These are phyloP conservation scores for Verticillium tricorpus DNA, from an alignment of 2,329 filamentous ascomycete genomes.

Conservation along the genomic window DNA sequence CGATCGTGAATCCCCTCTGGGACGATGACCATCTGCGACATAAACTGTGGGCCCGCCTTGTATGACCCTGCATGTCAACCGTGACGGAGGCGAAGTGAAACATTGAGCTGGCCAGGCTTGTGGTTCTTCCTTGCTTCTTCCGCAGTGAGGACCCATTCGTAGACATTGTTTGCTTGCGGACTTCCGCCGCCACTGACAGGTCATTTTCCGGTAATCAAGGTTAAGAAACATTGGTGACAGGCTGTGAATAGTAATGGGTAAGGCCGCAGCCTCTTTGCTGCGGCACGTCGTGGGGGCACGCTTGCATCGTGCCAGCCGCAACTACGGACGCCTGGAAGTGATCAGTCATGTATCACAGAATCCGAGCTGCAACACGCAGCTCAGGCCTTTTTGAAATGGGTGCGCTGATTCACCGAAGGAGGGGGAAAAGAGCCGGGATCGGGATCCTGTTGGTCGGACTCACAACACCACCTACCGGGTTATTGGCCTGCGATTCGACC, in stretches of 20 bases:
- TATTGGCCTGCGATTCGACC: background rate
- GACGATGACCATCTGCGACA: background rate
- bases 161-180: background rate
- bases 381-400: background rate
- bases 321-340: background rate
- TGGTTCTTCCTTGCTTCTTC: background rate
- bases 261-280: too few species aligned
- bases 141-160: background rate
- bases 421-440: background rate
- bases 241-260: background rate
- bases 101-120: background rate
- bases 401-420: background rate
- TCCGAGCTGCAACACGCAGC: background rate
- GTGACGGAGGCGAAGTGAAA: background rate
- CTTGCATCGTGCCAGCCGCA: too few species aligned
- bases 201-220: background rate
- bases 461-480: background rate
- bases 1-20: background rate
- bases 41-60: background rate
- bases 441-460: background rate
- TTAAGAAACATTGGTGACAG: background rate
- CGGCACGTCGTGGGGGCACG: too few species aligned
- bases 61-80: background rate
- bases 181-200: background rate
- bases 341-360: background rate